These are phyloP conservation scores for Cupressus sempervirens DNA, from an alignment of 75 land plant genomes.

Conservation along the genomic window DNA sequence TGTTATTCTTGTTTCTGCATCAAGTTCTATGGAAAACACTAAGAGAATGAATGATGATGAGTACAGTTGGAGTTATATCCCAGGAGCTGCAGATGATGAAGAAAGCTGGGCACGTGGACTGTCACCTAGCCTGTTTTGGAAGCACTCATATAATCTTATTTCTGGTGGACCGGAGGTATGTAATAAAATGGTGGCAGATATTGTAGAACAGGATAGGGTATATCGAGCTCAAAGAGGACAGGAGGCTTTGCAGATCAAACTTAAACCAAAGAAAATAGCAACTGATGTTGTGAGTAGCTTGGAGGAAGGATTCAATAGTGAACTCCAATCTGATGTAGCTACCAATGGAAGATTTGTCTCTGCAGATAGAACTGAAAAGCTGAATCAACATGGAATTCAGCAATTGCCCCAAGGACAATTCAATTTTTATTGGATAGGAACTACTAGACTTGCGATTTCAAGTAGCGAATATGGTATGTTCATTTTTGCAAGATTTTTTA, in stretches of 20 bases:
- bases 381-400: neutral
- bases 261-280: constrained; percentile 28
- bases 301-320: neutral
- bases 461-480: constrained; percentile 50
- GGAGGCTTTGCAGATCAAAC: constrained; percentile 61
- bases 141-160: constrained; percentile 64
- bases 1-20: constrained; percentile 83
- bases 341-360: neutral
- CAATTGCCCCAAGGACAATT: constrained; percentile 10
- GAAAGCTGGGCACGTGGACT: constrained; percentile 98
- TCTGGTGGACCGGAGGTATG: constrained; percentile 60
- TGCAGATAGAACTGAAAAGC: neutral
- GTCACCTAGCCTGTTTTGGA: constrained; percentile 83
- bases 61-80: constrained; percentile 89
- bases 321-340: neutral
- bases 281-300: neutral
- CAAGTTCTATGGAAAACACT: constrained; percentile 35
- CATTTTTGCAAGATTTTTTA: neutral
- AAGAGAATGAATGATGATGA: constrained; percentile 61
- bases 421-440: constrained; percentile 63
- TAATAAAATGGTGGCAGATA: constrained; percentile 78
- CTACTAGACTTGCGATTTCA: constrained; percentile 72
- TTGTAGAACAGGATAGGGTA: constrained; percentile 85
- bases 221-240: constrained; percentile 71
- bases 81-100: constrained; percentile 99